Percentiles rank a stretch among this genome's conserved stretches.
Evolutionary conservation across 352 stramenopile genomes (phyloP).

Genomic region (Elongisporangium undulatum): DNA sequence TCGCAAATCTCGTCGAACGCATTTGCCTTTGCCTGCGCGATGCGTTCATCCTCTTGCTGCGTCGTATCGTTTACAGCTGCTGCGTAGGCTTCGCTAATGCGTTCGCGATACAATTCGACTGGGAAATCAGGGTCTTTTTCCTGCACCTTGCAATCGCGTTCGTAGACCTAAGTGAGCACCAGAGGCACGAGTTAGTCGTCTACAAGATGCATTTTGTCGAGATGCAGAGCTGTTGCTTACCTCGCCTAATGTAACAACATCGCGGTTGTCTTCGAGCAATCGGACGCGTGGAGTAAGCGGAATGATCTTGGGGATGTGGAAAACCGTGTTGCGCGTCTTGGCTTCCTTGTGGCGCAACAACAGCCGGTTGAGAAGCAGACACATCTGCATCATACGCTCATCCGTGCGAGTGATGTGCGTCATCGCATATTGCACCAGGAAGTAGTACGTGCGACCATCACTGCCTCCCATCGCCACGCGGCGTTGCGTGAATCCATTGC

Average conservation of each 20-base stretch:
- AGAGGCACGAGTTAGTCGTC: not conserved
- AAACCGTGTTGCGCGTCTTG: constrained; percentile 83
- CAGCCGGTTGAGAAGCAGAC: constrained; percentile 86
- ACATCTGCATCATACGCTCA: constrained; percentile 93
- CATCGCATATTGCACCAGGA: constrained; percentile 91
- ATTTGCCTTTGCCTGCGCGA: constrained; percentile 52
- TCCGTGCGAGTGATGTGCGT: constrained; percentile 92
- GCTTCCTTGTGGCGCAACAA: constrained; percentile 86
- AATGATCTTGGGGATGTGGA: constrained; percentile 90
- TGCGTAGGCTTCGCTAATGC: constrained; percentile 67
- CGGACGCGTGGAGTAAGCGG: constrained; percentile 89
- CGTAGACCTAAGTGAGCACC: constrained; percentile 46
- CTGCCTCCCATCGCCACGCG: constrained; percentile 87
- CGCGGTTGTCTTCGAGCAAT: constrained; percentile 79
- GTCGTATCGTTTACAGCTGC: constrained; percentile 21
- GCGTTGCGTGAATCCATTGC: constrained; percentile 90
- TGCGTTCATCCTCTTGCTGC: constrained; percentile 59
- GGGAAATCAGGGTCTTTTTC: constrained; percentile 75
- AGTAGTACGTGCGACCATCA: constrained; percentile 87
- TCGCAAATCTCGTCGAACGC: constrained; percentile 83
- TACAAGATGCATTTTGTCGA: not conserved
- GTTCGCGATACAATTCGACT: constrained; percentile 73
- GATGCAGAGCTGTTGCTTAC: constrained; percentile 6
- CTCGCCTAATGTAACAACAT: constrained; percentile 84
- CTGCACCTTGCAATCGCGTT: constrained; percentile 63